Base-by-base conservation (phyloP, 495 filamentous ascomycete species). In the Penicillium egyptiacum region DNA sequence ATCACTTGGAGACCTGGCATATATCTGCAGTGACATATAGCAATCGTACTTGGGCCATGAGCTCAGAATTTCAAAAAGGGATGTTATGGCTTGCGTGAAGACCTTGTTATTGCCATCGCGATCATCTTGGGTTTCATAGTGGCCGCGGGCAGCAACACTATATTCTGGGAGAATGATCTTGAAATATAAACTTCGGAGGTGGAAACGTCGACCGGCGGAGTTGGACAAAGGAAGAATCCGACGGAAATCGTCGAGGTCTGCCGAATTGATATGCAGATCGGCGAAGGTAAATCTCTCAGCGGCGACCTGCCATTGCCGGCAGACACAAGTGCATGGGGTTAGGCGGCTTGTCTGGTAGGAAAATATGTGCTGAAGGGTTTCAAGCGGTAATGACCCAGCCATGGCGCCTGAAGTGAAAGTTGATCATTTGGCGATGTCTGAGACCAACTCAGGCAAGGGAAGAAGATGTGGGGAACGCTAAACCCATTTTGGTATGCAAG, bases 401-500 rank as follows among this genome's bases (percentile, higher is more conserved):
- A 51, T 51, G 49, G 35, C 4, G 35, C 7, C 6, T 31, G 40
- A 42, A 48, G 42, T 30, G 45, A 17, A 17, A 10, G 45, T 31
- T 28, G 25, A 33, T 11, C 5, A 10, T 3, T 46, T 31, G 17
- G 16, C 10, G 37, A 12, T 22, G 19, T 35, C 35, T 12, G n/a
- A 41, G 30, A 28, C 4, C n/a, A n/a, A n/a, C 6, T 28, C 20
- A 45, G 23, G 25, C 6, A 10, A n/a, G 2, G 9, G 12, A 31
- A 7, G 5, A 23, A 9, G 2, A 10, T 30, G 28, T 7, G 11
- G 23, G 6, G 9, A 17, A 30, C n/a, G 45, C 64, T 61, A 66
- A 53, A 25, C 55, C 60, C 3, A 47, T 57, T 39, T 52, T 2
- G 58, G 65, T 50, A 66, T 66, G 65, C 65, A 66, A 41, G 50